phyloP scores from a whole-genome alignment of 2,329 filamentous ascomycete genomes.

The Cercospora citrullina region DNA sequence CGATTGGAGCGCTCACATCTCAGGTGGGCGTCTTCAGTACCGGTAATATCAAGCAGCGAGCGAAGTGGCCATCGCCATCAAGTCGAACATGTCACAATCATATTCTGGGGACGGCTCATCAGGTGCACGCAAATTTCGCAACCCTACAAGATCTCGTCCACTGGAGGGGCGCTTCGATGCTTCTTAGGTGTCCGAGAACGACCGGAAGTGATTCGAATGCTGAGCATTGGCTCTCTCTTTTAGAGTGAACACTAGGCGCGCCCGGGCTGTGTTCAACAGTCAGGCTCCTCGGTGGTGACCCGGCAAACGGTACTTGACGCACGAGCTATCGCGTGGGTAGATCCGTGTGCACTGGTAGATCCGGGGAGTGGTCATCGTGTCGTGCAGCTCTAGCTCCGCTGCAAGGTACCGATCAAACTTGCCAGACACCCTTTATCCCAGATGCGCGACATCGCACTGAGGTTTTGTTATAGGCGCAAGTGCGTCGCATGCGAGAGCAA shows the following conservation, averaged over 20 bases:
- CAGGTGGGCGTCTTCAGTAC: neutral
- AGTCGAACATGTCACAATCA: neutral
- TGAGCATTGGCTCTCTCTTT: neutral
- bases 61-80: neutral
- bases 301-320: constrained; percentile 18
- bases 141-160: neutral
- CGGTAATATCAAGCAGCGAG: neutral
- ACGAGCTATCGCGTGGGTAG: neutral
- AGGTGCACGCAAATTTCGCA: neutral
- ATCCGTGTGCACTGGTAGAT: constrained; percentile 15
- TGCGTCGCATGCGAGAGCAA: neutral
- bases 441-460: neutral
- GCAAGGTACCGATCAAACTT: constrained; percentile 14
- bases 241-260: neutral
- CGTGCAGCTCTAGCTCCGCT: constrained; percentile 18
- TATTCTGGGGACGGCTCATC: neutral
- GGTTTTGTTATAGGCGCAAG: neutral
- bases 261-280: neutral
- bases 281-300: constrained; percentile 10
- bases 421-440: neutral
- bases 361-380: constrained; percentile 17
- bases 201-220: neutral
- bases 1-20: neutral
- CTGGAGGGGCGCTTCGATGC: neutral
- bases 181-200: neutral